Percentiles rank a stretch among this genome's conserved stretches.
Conservation (phyloP, 148 eudicot species). For the Persicaria maculosa region DNA sequence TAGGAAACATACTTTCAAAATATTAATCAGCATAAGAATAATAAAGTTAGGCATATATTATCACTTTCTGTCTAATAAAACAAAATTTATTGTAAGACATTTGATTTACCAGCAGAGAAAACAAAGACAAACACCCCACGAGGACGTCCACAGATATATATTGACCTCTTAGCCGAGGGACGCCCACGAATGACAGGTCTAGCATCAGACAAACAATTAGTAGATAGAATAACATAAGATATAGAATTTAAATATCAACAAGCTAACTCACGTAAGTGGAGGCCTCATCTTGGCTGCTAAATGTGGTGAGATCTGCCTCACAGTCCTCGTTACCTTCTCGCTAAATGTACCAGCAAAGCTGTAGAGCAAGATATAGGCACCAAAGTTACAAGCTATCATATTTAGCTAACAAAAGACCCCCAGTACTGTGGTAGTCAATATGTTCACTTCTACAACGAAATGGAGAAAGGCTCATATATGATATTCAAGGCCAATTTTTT, state of each 20-base stretch:
- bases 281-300: constrained; percentile 99
- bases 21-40: not conserved
- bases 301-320: constrained; percentile 88
- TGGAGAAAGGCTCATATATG: not conserved
- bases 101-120: constrained; percentile 47
- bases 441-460: not conserved
- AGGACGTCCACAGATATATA: constrained; percentile 83
- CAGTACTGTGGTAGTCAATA: not conserved
- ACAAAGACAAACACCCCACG: constrained; percentile 73
- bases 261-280: constrained; percentile 67
- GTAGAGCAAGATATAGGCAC: constrained; percentile 19
- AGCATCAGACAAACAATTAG: constrained; percentile 10
- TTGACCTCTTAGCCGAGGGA: constrained; percentile 80
- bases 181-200: constrained; percentile 99
- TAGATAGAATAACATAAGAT: constrained; percentile 13
- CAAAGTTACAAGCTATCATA: not conserved
- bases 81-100: not conserved
- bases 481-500: not conserved
- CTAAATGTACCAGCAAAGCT: constrained; percentile 89
- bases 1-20: not conserved
- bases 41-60: not conserved
- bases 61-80: not conserved
- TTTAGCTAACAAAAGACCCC: too few species aligned
- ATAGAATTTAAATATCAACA: not conserved
- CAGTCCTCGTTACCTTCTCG: constrained; percentile 81